These are phyloP conservation scores for Podospora sp. DNA, from an alignment of 495 filamentous ascomycete genomes.

Conservation along the genomic window DNA sequence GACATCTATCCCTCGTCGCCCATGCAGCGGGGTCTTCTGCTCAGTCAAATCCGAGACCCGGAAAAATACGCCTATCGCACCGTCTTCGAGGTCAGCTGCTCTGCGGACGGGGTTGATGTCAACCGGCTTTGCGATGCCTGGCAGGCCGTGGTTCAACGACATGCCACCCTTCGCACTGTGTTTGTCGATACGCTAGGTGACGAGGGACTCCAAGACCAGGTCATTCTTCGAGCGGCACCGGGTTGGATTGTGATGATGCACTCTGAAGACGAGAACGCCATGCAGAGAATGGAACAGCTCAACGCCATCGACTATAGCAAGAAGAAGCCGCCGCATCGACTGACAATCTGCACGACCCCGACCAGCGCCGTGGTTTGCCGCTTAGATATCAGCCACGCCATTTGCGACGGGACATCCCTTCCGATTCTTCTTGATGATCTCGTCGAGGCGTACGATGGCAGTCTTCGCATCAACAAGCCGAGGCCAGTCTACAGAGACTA, in stretches of 20 bases:
- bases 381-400: slow-evolving; percentile 53
- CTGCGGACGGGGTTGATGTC: not conserved
- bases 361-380: slow-evolving; percentile 41
- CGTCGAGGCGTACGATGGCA: slow-evolving; percentile 10
- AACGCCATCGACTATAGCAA: slow-evolving; percentile 19
- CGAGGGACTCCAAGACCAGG: slow-evolving; percentile 31
- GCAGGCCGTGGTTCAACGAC: slow-evolving; percentile 27
- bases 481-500: slow-evolving; percentile 26
- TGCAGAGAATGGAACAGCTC: slow-evolving; percentile 10
- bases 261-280: slow-evolving; percentile 44
- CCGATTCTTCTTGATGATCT: slow-evolving; percentile 25
- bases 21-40: slow-evolving; percentile 45
- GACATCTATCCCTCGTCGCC: slow-evolving; percentile 50
- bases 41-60: slow-evolving; percentile 53
- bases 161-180: slow-evolving; percentile 44
- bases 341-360: slow-evolving; percentile 38
- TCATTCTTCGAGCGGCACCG: slow-evolving; percentile 27
- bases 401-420: slow-evolving; percentile 28
- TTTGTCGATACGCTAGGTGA: slow-evolving; percentile 40
- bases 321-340: slow-evolving; percentile 46
- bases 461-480: slow-evolving; percentile 8
- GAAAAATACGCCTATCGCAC: slow-evolving; percentile 57
- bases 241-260: slow-evolving; percentile 44
- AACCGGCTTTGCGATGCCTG: slow-evolving; percentile 23
- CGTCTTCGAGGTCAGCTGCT: slow-evolving; percentile 49